These are phyloP conservation scores for Wickerhamiella hasegawae DNA, from an alignment of 805 yeast species.

Conservation along the genomic window DNA sequence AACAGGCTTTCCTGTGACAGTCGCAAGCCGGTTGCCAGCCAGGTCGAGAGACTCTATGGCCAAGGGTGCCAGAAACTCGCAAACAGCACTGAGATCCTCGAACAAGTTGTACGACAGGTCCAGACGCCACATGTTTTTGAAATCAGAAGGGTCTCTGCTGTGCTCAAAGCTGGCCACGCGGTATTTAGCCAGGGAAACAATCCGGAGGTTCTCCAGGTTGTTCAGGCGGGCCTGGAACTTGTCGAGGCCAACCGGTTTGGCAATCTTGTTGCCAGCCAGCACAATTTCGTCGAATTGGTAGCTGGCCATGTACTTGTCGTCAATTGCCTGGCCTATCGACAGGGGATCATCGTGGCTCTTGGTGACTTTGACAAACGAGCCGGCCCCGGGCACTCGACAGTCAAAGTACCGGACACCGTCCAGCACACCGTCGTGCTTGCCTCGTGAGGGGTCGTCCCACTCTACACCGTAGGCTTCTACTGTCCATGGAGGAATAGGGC, in stretches of 20 bases:
- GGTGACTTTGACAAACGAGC: conserved; percentile 44
- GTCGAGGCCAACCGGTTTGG: conserved; percentile 53
- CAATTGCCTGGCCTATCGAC: conserved; percentile 29
- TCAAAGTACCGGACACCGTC: conserved; percentile 42
- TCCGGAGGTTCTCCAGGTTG: conserved; percentile 29
- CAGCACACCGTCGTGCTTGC: conserved; percentile 54
- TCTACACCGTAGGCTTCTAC: conserved; percentile 66
- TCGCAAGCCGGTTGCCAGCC: conserved; percentile 25
- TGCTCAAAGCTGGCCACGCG: conserved; percentile 17
- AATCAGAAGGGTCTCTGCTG: not conserved
- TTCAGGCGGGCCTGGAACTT: conserved; percentile 33
- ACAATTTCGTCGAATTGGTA: conserved; percentile 20
- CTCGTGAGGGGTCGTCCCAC: conserved; percentile 62
- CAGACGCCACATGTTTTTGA: conserved; percentile 20
- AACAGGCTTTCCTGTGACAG: conserved; percentile 10
- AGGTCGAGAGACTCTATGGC: conserved; percentile 29
- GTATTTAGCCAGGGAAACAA: conserved; percentile 34
- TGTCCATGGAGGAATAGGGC: too few relatives aligned
- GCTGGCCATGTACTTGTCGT: conserved; percentile 30
- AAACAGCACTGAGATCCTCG: conserved; percentile 25
- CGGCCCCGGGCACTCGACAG: conserved; percentile 28
- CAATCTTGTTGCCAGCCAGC: conserved; percentile 38
- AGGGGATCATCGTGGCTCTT: conserved; percentile 15
- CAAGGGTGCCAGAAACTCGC: conserved; percentile 24
- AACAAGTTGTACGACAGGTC: conserved; percentile 51